Base-by-base conservation (phyloP, 805 yeast species). In the Millerozyma miso region DNA sequence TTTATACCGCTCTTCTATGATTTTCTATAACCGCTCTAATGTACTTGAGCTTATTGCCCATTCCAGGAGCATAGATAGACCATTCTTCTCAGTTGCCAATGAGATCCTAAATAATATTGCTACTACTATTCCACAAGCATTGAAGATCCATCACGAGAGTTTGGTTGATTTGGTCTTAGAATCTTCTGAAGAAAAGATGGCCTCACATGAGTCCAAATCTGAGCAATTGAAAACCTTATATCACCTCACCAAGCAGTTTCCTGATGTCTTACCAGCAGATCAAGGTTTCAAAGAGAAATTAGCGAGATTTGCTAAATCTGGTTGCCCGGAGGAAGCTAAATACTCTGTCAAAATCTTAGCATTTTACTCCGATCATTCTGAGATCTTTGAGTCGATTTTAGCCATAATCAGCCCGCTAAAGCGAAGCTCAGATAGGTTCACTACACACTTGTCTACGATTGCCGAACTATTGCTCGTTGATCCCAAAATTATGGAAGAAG, bases 1-100 rank as follows among this genome's bases (percentile, higher is more conserved):
- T 19, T 52, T 85, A 31, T 81, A 79, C 50, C 71, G 96, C 48
- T 60, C 83, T 0, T 74, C 90, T 0, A 69, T 76, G 26, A 60
- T 84, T 3, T 55, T 83, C 17, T 84, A 75, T 60, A 89, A 88
- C 63, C 74, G 76, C 51, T 76, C 87, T 16, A 85, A 80, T 52
- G 68, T 88, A 15, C 60, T 75, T 0, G 69, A 77, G 14, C 61
- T 86, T 3, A 60, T 85, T n/a, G 70, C 63, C 15, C 53, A 69
- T 31, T 63, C 77, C 4, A 71, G 68, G 42, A 68, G 75, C 39
- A 38, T 59, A 2, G 40, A 51, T 4, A 55, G 59, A 37, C 50
- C 59, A 10, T 54, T 65, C 50, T 49, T 55, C 33, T 39, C 59
- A 4, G 49, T 62, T 19, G 73, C 89, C 0, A 76, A 79, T 42